Evolutionary conservation across 148 eudicot genomes (phyloP).

Genomic region (Chenopodium formosanum): DNA sequence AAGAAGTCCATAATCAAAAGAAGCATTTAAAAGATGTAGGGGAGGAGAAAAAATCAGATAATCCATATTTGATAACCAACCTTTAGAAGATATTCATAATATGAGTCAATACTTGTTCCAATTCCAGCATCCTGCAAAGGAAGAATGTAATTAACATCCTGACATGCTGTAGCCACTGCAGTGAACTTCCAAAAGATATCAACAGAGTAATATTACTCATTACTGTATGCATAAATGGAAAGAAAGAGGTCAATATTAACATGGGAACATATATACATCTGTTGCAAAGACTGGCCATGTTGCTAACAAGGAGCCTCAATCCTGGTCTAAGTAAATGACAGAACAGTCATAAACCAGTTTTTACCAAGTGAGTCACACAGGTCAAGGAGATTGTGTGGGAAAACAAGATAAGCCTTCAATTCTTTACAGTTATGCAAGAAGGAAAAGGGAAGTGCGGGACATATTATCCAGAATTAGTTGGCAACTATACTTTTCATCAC

Average conservation of each 20-base stretch:
- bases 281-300: neutral
- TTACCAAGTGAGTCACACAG: neutral
- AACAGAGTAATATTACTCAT: neutral
- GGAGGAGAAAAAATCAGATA: neutral
- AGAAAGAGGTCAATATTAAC: neutral
- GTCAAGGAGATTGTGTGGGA: neutral
- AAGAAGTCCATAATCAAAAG: neutral
- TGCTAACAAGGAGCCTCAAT: neutral
- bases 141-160: slow-evolving; percentile 19
- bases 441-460: no score
- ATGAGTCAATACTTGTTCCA: slow-evolving; percentile 98
- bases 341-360: neutral
- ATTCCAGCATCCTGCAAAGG: slow-evolving; percentile 92
- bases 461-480: no score
- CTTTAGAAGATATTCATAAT: slow-evolving; percentile 96
- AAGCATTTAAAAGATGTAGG: neutral
- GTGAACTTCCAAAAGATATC: neutral
- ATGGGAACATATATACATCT: no score
- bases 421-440: no score
- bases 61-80: slow-evolving; percentile 41
- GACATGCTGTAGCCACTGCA: neutral
- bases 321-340: neutral
- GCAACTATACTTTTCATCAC: neutral
- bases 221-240: neutral
- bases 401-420: neutral